Base-by-base conservation (phyloP, 2,329 filamentous ascomycete species). In the Arthrobotrys entomopaga region DNA sequence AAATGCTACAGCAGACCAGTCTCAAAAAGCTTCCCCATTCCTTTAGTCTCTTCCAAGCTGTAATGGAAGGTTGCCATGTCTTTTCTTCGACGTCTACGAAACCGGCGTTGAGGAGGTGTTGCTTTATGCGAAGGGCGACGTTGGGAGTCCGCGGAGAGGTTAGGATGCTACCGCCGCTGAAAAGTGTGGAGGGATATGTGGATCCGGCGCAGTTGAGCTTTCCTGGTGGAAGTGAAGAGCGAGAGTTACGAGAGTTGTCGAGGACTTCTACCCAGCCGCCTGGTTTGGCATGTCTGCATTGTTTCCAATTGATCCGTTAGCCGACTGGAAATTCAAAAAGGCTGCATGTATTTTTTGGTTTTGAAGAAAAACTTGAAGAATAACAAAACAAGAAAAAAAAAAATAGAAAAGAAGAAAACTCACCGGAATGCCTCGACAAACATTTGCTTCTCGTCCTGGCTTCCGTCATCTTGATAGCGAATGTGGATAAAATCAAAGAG, bases 211-310 rank as follows among this genome's bases (percentile, higher is more conserved):
- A 74, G 60, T 72, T 72, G 59, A 72, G 67, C 26, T 72, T 72
- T 19, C 67, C 67, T 13, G 67, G 67, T 20, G 67, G 67, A 22
- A 72, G 67, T 4, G 59, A 46, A 11, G 67, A 65, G 22, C 67
- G 59, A 19, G 67, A 72, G 60, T 72, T 72, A 54, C 75, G 76
- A 48, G 75, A 66, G 74, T 77, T 78, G 64, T 78, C 77, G 40
- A 78, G 77, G 38, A 78, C 77, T 48, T 78, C 77, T 50, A 78
- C 78, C 77, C 77, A 78, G 26, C 77, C 77, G 48, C 77, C 77
- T 26, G 77, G 77, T 61, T 78, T 78, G 29, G 77, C 78, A 59
- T 78, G 77, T 60, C 77, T 78, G 61, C 60, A 74, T n/a, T 49
- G 46, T 49, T 49, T 38, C 46, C 52, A 66, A 61, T 70, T 70